Percentiles rank a stretch among this genome's conserved stretches.
phyloP scores from a whole-genome alignment of 768 basidiomycete species.

The Leccinum barrowsii region DNA sequence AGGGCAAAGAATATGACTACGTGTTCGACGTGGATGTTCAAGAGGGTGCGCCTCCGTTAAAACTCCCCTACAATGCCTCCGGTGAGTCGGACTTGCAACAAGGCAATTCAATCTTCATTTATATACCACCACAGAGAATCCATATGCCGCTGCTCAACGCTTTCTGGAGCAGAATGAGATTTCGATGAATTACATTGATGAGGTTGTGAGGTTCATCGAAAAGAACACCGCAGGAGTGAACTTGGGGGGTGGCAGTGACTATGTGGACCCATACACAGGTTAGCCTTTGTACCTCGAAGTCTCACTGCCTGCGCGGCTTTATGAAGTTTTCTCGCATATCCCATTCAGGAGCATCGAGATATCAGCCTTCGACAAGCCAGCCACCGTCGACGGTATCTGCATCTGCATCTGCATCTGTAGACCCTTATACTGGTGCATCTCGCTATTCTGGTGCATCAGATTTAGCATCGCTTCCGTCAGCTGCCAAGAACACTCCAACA shows the following conservation, averaged over 20 bases:
- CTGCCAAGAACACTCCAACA: slow-evolving; percentile 30
- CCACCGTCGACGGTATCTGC: slow-evolving; percentile 26
- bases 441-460: slow-evolving; percentile 50
- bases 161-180: slow-evolving; percentile 86
- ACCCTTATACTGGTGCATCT: slow-evolving; percentile 74
- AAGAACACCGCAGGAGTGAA: slow-evolving; percentile 81
- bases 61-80: slow-evolving; percentile 87
- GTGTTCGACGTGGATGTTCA: slow-evolving; percentile 98
- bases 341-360: slow-evolving; percentile 59
- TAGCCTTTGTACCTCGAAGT: slow-evolving; percentile 6
- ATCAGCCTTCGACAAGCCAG: slow-evolving; percentile 43
- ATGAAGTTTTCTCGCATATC: neutral
- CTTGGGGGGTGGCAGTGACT: slow-evolving; percentile 59
- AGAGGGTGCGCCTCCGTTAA: slow-evolving; percentile 88
- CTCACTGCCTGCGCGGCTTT: neutral
- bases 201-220: slow-evolving; percentile 92
- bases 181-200: slow-evolving; percentile 76
- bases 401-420: slow-evolving; percentile 43
- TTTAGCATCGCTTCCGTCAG: slow-evolving; percentile 29
- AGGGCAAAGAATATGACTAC: slow-evolving; percentile 96
- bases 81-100: slow-evolving; percentile 44
- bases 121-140: slow-evolving; percentile 63
- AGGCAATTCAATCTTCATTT: neutral
- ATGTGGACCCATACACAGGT: slow-evolving; percentile 91
- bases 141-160: slow-evolving; percentile 82